Conservation (phyloP, 2,329 filamentous ascomycete species). For the Torrubiella hemipterigena region DNA sequence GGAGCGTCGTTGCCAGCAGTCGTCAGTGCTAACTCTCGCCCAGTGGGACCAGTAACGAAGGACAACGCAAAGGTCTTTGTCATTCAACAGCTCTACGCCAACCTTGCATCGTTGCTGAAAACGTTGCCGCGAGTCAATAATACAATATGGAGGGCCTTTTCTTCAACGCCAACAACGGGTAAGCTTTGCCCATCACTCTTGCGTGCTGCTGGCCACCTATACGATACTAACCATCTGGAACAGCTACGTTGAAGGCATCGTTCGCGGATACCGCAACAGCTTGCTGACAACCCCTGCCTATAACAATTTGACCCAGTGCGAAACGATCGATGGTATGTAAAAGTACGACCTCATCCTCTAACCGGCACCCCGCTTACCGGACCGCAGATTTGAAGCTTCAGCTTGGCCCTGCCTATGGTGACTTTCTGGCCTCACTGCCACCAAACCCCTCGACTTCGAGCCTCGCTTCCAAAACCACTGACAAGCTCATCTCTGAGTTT, state of each 20-base stretch:
- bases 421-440: conserved; percentile 86
- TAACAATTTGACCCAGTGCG: conserved; percentile 92
- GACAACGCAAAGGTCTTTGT: no score
- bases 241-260: conserved; percentile 94
- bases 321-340: conserved; percentile 82
- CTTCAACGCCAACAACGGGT: conserved; percentile 93
- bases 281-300: conserved; percentile 87
- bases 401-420: conserved; percentile 90
- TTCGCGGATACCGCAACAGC: conserved; percentile 90
- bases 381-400: conserved; percentile 86
- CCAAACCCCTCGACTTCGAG: conserved; percentile 95
- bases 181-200: conserved; percentile 17
- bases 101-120: no score
- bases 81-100: no score
- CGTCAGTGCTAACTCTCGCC: no score
- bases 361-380: conserved; percentile 3
- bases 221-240: conserved; percentile 15
- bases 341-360: no score
- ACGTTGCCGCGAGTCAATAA: no score
- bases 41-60: no score
- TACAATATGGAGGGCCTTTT: conserved; percentile 75
- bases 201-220: conserved; percentile 8
- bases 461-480: conserved; percentile 88
- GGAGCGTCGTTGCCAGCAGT: not conserved
- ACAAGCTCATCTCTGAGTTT: conserved; percentile 96